Base-by-base conservation (phyloP, 805 yeast species). In the Metschnikowia lochheadii region DNA sequence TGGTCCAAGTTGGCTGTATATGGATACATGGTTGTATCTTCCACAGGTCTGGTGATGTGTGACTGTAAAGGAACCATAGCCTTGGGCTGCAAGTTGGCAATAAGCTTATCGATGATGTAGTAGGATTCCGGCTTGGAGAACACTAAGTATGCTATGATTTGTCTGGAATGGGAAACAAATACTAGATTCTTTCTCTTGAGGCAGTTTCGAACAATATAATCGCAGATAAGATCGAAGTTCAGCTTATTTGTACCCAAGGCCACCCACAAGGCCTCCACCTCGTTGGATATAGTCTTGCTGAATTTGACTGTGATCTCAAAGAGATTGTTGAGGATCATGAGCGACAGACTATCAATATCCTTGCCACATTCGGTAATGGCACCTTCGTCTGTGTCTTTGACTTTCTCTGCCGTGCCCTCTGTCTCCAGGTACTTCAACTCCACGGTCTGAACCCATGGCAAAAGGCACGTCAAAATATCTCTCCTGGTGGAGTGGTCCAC, bases 181-280 rank as follows among this genome's bases (percentile, higher is more conserved):
- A 75, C 68, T 0, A 94, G 80, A 58, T 84, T 87, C 52, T 88
- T 80, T 46, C 85, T 75, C 38, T 82, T 82, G 49, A 91, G 69
- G 36, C 96, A 84, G 34, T 84, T 81, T 20, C 76, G 76, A 41
- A 88, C 73, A 40, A 89, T 72, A 61, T 83, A 94, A 41, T 84
- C 86, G 61, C 89, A 68, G 18, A 89, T 86, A 1, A 81, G 83
- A 41, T 82, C 82, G 18, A 85, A 84, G 59, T 92, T 90, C n/a
- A 72, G 76, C 31, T 80, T 77, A 29, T 80, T 77, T n/a, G 79
- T 77, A 1, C 95, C 96, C n/a, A 94, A 72, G 0, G 97, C 92
- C 5, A 88, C 89, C 99, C 99, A 94, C 20, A 94, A 67, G 0
- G 96, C 96, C 64, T 91, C 97, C 10, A 94, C 89, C 59, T 90